Percentiles rank a stretch among this genome's conserved stretches.
Evolutionary conservation across 2,329 filamentous ascomycete species (phyloP).

Genomic region (Ophiostoma pallidulum): DNA sequence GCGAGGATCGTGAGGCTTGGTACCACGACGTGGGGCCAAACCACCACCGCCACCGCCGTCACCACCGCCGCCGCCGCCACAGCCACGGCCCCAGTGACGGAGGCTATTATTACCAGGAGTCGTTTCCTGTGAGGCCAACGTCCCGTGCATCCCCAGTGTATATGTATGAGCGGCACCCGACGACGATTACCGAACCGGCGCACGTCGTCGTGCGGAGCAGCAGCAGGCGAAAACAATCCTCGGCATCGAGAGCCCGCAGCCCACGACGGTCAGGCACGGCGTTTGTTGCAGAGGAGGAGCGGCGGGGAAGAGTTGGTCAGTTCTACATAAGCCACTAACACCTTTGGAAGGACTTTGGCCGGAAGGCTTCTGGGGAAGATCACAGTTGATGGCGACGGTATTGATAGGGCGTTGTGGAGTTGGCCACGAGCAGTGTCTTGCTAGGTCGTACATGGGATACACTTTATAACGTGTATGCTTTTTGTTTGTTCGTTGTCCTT

Average conservation of each 20-base stretch:
- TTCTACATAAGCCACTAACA: constrained; percentile 8
- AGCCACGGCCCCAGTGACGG: background rate
- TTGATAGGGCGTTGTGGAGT: too few species aligned
- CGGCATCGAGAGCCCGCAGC: constrained; percentile 1
- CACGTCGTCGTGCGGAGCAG: constrained; percentile 8
- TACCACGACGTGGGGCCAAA: constrained; percentile 8
- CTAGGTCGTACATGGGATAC: too few species aligned
- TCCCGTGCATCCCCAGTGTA: background rate
- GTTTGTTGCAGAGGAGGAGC: constrained; percentile 6
- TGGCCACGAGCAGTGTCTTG: too few species aligned
- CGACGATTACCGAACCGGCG: constrained; percentile 1
- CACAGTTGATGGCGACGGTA: too few species aligned
- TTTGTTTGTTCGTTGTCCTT: too few species aligned
- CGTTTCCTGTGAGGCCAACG: constrained; percentile 2
- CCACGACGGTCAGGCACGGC: constrained; percentile 3
- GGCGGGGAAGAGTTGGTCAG: background rate
- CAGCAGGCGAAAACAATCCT: background rate
- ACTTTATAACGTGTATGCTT: too few species aligned
- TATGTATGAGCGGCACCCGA: constrained; percentile 1
- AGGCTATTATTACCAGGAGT: constrained; percentile 2
- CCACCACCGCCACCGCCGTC: background rate
- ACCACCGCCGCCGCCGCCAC: background rate
- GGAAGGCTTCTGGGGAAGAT: too few species aligned
- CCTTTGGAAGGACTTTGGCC: too few species aligned
- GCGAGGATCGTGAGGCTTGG: constrained; percentile 8